Evolutionary conservation across 2,329 filamentous ascomycete species (phyloP).

Genomic region (Neoscytalidium dimidiatum): DNA sequence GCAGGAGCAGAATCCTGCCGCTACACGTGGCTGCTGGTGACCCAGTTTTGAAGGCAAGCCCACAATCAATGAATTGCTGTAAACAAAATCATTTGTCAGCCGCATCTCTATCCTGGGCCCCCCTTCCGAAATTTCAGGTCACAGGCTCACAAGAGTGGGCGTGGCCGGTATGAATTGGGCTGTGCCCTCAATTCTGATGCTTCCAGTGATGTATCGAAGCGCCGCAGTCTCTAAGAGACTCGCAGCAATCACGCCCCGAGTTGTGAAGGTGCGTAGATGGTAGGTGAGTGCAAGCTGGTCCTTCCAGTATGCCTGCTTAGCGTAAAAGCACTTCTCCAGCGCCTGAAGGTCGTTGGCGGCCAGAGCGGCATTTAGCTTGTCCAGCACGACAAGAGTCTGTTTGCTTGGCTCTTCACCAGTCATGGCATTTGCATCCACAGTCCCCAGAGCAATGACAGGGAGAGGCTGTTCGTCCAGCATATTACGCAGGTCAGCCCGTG

Average conservation of each 20-base stretch:
- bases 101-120: background rate
- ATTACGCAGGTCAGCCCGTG: background rate
- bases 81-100: background rate
- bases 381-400: background rate
- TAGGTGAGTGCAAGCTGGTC: conserved; percentile 4
- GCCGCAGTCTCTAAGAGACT: background rate
- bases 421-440: background rate
- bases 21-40: background rate
- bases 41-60: background rate
- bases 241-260: background rate
- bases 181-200: background rate
- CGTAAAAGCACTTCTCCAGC: background rate
- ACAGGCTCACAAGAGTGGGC: conserved; percentile 2
- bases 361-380: background rate
- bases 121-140: too few species aligned
- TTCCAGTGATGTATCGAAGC: background rate
- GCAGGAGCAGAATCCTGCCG: background rate
- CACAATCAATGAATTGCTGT: conserved; percentile 8
- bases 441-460: background rate
- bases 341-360: background rate
- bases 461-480: background rate
- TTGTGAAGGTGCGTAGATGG: background rate
- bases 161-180: background rate
- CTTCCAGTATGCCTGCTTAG: background rate
- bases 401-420: background rate